These are phyloP conservation scores for Globisporangium spinosum DNA, from an alignment of 352 stramenopile species.

Conservation along the genomic window DNA sequence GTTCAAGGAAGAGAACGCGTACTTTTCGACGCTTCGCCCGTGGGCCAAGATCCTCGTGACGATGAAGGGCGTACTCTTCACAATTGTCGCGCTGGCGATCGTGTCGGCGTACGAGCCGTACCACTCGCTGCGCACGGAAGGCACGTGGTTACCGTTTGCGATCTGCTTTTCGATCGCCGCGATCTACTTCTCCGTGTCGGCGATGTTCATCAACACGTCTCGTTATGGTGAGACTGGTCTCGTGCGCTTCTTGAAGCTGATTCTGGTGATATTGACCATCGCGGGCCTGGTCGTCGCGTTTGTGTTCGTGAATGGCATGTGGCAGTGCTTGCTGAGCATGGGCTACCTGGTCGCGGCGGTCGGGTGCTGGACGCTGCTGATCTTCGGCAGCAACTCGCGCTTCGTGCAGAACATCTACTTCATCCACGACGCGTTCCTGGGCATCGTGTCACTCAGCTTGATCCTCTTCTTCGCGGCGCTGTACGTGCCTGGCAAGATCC, in stretches of 20 bases:
- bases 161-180: slow-evolving; percentile 49
- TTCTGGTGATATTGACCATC: slow-evolving; percentile 73
- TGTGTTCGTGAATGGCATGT: slow-evolving; percentile 76
- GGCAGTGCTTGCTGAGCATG: slow-evolving; percentile 87
- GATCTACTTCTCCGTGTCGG: slow-evolving; percentile 65
- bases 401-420: slow-evolving; percentile 92
- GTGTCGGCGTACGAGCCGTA: slow-evolving; percentile 65
- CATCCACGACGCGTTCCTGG: slow-evolving; percentile 92
- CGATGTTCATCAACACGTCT: slow-evolving; percentile 55
- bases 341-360: slow-evolving; percentile 92
- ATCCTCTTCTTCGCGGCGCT: slow-evolving; percentile 91
- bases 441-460: slow-evolving; percentile 90
- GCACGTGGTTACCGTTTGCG: slow-evolving; percentile 54
- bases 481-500: slow-evolving; percentile 89
- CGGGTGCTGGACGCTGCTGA: slow-evolving; percentile 76
- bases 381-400: slow-evolving; percentile 87
- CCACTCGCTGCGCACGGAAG: slow-evolving; percentile 51
- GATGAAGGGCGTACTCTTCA: slow-evolving; percentile 88
- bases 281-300: slow-evolving; percentile 70
- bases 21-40: slow-evolving; percentile 87
- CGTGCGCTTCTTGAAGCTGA: slow-evolving; percentile 67
- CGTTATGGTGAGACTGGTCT: slow-evolving; percentile 54
- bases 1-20: slow-evolving; percentile 95
- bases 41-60: slow-evolving; percentile 90
- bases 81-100: slow-evolving; percentile 86